A percentile compares a stretch with the other conserved stretches of the same genome.
Evolutionary conservation across 139 green algal species (phyloP).

Genomic region (Chlamydomonas schloesseri): DNA sequence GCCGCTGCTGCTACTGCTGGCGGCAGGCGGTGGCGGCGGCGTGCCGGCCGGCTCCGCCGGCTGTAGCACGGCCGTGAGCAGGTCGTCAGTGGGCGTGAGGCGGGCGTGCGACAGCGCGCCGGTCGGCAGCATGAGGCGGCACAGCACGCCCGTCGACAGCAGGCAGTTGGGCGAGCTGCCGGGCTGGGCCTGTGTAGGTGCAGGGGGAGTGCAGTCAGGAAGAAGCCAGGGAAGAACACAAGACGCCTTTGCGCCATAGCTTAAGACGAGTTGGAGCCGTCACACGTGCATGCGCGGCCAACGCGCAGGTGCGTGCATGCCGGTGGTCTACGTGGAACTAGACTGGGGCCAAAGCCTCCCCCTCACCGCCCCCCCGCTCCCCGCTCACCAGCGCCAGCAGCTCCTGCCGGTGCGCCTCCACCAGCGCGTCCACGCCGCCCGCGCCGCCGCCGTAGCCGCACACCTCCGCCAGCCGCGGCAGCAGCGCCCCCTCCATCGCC

Average conservation of each 20-base stretch:
- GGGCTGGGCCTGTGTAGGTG: not conserved
- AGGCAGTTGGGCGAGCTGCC: not conserved
- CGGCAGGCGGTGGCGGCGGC: not conserved
- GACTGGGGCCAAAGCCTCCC: not conserved
- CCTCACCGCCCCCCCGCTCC: not conserved
- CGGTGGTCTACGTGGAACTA: no score
- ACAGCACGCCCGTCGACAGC: conserved; percentile 16
- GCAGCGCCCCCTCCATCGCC: not conserved
- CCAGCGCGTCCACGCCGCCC: conserved; percentile 21
- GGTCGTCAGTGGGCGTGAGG: not conserved
- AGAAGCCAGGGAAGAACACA: no score
- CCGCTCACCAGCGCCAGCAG: conserved; percentile 19
- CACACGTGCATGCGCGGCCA: no score
- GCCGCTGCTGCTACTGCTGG: not conserved
- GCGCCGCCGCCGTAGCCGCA: conserved; percentile 3
- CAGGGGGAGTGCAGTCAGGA: no score
- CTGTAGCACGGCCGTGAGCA: not conserved
- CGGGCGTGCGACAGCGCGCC: conserved; percentile 7
- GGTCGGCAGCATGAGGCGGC: conserved; percentile 34
- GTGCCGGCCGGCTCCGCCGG: not conserved
- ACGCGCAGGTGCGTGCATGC: no score
- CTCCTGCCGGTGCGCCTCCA: conserved; percentile 19
- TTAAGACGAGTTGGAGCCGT: no score
- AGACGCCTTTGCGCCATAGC: no score
- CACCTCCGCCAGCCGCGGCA: conserved; percentile 37